Percentiles rank a stretch among this genome's conserved stretches.
Conservation (phyloP, 202 grass and related monocot genomes). For the Brachypodium distachyon region DNA sequence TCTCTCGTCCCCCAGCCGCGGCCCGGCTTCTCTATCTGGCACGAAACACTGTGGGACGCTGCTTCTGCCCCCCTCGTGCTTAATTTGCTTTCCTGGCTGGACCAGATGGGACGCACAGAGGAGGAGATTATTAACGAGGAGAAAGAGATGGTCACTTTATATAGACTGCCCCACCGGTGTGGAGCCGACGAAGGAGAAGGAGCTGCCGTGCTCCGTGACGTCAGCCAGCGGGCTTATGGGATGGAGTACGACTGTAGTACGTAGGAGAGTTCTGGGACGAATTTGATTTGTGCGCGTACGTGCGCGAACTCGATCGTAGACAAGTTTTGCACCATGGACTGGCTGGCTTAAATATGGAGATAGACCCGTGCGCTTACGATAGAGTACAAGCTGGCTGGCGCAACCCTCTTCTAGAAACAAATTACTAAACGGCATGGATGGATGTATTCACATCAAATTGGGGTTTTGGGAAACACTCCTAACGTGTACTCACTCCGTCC, state of each 20-base stretch:
- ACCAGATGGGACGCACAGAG: not conserved
- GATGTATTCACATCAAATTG: too few relatives aligned
- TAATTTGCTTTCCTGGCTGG: not conserved
- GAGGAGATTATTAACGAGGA: too few relatives aligned
- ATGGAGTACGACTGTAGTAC: too few relatives aligned
- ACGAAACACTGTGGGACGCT: too few relatives aligned
- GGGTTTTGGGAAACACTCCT: too few relatives aligned
- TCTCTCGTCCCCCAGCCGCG: too few relatives aligned
- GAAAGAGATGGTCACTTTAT: constrained; percentile 8
- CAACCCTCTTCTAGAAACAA: not conserved
- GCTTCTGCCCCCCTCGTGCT: not conserved
- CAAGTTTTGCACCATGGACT: not conserved
- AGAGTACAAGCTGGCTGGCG: not conserved
- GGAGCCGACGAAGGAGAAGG: not conserved
- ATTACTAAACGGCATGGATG: too few relatives aligned
- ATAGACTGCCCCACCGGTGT: not conserved
- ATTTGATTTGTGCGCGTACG: not conserved
- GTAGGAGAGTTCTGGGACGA: not conserved
- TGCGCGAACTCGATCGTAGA: not conserved
- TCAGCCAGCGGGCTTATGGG: not conserved
- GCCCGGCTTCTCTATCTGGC: too few relatives aligned
- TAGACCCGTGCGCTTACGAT: not conserved
- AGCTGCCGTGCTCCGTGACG: constrained; percentile 4
- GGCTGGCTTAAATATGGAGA: not conserved
- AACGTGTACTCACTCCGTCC: too few relatives aligned